Evolutionary conservation across 2,329 filamentous ascomycete species (phyloP), one percentile per base, ranked within the genome.

Genomic region (Paracoccidioides lutzii): DNA sequence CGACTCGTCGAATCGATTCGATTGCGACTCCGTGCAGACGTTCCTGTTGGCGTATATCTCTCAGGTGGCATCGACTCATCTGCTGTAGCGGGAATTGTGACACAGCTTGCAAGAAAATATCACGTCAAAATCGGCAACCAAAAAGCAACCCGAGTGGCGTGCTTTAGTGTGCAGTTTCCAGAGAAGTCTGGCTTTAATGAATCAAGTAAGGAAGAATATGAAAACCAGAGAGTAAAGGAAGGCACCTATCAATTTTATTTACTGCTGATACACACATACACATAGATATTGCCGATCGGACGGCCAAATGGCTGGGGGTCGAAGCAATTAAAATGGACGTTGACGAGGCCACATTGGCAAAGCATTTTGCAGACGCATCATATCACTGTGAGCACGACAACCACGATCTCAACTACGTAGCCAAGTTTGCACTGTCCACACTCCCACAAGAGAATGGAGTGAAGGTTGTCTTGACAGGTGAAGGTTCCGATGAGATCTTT

Each of bases 51-150:
- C 2, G 68, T 83, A 53, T 82, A 79, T 56, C 67, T 82, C 0
- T 77, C 73, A 28, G 80, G 81, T 4, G 81, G 80, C 0, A 74
- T 83, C 51, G 80, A 82, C 62, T 81, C 78, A 0, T 81, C 79
- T 0, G 71, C 74, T 1, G 66, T 82, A 28, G 79, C 79, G 6
- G 80, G 80, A 3, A 81, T 83, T 61, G 74, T 77, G 2, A 75
- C 73, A 0, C 70, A 81, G 57, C 69, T 82, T 1, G 70, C 75
- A n/a, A 68, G 72, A 43, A 69, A 77, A 50, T 66, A 76, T 52
- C 71, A 74, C n/a, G 66, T 71, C 28, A 66, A 69, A 40, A 65
- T 79, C n/a, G 77, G 79, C 14, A 77, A 70, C 44, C 69, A 72
- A 33, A 63, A 67, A 12, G 68, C 68, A 8, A 63, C 62, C 1